Evolutionary conservation across 176 grass and related monocot species (phyloP).

Genomic region (Zea mays): Zm-B73-REFERENCE-NAM-5.0 NC_050100.1:176376501-176377000

Average conservation of each 20-base stretch:
- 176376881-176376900: no score
- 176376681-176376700: neutral
- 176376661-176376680: neutral
- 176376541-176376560: neutral
- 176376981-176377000: no score
- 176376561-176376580: neutral
- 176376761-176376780: neutral
- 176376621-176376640: neutral
- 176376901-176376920: no score
- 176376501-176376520: neutral
- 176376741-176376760: neutral
- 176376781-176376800: neutral
- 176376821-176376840: no score
- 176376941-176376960: no score
- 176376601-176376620: conserved; percentile 18
- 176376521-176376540: neutral
- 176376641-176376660: no score
- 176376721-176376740: neutral
- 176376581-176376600: conserved; percentile 34
- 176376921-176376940: no score
- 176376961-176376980: no score
- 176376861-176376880: no score
- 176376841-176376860: no score
- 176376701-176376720: neutral
- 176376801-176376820: neutral